These are phyloP conservation scores for Trametes pubescens DNA, from an alignment of 1,284 basidiomycete genomes.

Conservation along the genomic window DNA sequence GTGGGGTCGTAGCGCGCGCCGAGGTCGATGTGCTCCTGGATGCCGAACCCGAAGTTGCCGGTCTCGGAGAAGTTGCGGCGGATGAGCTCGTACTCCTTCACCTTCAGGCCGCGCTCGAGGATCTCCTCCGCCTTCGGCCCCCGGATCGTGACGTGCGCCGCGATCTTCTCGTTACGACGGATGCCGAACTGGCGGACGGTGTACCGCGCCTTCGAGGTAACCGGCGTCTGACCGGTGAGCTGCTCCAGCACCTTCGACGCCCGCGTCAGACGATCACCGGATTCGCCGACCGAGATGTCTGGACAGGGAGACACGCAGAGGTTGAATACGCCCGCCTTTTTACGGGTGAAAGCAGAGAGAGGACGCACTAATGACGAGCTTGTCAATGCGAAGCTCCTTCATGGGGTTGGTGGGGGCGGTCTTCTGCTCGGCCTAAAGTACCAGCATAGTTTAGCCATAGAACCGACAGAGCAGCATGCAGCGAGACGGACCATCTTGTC, in stretches of 20 bases:
- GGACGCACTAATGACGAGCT: slow-evolving; percentile 97
- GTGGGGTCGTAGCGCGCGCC: slow-evolving; percentile 97
- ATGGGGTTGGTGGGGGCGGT: slow-evolving; percentile 90
- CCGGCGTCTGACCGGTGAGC: slow-evolving; percentile 98
- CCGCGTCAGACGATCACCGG: slow-evolving; percentile 98
- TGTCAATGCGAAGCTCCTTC: slow-evolving; percentile 98
- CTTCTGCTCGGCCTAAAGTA: slow-evolving; percentile 83
- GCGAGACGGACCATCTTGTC: slow-evolving; percentile 36
- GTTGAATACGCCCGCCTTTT: slow-evolving; percentile 2
- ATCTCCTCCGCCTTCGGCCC: slow-evolving; percentile 99
- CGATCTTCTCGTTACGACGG: slow-evolving; percentile 99
- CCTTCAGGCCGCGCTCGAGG: slow-evolving; percentile 98
- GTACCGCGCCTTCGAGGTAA: slow-evolving; percentile 99
- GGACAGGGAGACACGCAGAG: slow-evolving; percentile 5
- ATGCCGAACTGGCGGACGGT: slow-evolving; percentile 99
- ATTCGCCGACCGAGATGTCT: slow-evolving; percentile 99
- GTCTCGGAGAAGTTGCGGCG: slow-evolving; percentile 97
- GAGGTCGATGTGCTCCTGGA: slow-evolving; percentile 99
- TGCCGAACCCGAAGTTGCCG: slow-evolving; percentile 98
- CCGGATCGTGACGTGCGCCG: slow-evolving; percentile 98
- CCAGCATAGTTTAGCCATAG: slow-evolving; percentile 25
- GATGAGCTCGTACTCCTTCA: slow-evolving; percentile 99
- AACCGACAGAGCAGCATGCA: slow-evolving; percentile 8
- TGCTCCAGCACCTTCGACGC: slow-evolving; percentile 99
- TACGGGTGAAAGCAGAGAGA: slow-evolving; percentile 10